These are phyloP conservation scores for Phialophora chinensis DNA, from an alignment of 2,329 filamentous ascomycete species.

Conservation along the genomic window DNA sequence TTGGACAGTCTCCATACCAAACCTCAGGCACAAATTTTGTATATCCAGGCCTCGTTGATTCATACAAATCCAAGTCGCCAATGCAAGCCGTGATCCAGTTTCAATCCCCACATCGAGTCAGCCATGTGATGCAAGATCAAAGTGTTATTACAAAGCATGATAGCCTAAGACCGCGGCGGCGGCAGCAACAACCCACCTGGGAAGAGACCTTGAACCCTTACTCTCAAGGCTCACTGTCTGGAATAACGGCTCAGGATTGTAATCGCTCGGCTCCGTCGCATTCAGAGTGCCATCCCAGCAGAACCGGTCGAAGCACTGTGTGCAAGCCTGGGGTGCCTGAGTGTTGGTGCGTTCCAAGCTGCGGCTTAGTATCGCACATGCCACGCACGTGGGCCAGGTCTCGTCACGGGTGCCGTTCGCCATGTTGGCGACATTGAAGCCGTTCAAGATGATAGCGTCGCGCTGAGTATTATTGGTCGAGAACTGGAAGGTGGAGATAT, in stretches of 20 bases:
- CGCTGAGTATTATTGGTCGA: conserved; percentile 58
- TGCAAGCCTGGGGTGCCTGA: conserved; percentile 72
- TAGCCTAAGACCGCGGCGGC: conserved; percentile 25
- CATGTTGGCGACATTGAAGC: conserved; percentile 81
- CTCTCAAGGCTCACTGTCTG: conserved; percentile 18
- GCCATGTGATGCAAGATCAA: not conserved
- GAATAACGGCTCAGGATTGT: conserved; percentile 47
- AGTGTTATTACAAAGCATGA: conserved; percentile 19
- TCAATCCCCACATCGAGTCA: not conserved
- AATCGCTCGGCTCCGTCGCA: conserved; percentile 64
- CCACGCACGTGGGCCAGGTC: conserved; percentile 82
- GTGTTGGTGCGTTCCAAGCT: conserved; percentile 75
- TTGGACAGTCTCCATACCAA: not conserved
- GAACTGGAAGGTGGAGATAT: conserved; percentile 61
- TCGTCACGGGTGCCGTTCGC: conserved; percentile 77
- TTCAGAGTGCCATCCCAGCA: conserved; percentile 87
- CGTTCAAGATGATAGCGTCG: conserved; percentile 83
- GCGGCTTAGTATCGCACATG: conserved; percentile 81
- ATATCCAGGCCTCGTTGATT: not conserved
- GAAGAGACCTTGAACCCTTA: conserved; percentile 17
- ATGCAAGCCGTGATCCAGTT: conserved; percentile 1
- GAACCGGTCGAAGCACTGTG: conserved; percentile 76
- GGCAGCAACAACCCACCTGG: conserved; percentile 20
- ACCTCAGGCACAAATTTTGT: not conserved
- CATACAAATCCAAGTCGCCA: not conserved